These are phyloP conservation scores for Coprinopsis marcescibilis DNA, from an alignment of 768 basidiomycete genomes.

Conservation along the genomic window DNA sequence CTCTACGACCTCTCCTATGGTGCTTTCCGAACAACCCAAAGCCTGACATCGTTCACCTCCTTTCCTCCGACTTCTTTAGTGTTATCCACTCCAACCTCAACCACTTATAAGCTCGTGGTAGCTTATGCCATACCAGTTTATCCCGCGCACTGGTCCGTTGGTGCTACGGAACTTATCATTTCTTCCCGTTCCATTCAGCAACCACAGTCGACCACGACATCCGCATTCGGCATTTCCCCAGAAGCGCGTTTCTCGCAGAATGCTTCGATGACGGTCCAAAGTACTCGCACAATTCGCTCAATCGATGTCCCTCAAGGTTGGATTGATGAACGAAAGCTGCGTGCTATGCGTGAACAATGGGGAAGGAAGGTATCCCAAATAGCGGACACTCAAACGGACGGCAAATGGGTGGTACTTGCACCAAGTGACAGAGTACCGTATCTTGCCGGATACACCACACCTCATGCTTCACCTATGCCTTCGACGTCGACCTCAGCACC, in stretches of 20 bases:
- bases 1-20: slow-evolving; percentile 64
- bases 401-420: slow-evolving; percentile 79
- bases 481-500: slow-evolving; percentile 10
- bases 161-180: slow-evolving; percentile 72
- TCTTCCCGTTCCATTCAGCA: slow-evolving; percentile 25
- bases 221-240: slow-evolving; percentile 17
- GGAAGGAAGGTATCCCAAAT: slow-evolving; percentile 65
- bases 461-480: slow-evolving; percentile 13
- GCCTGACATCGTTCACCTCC: slow-evolving; percentile 70
- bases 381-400: slow-evolving; percentile 75
- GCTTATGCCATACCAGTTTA: slow-evolving; percentile 75
- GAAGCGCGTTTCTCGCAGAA: slow-evolving; percentile 17
- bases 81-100: slow-evolving; percentile 54
- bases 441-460: slow-evolving; percentile 12
- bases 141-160: slow-evolving; percentile 75
- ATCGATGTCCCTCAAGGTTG: slow-evolving; percentile 68
- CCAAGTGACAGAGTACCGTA: slow-evolving; percentile 38
- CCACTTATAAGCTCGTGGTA: slow-evolving; percentile 66
- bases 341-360: slow-evolving; percentile 69
- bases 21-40: slow-evolving; percentile 52
- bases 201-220: slow-evolving; percentile 14
- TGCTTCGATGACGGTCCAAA: slow-evolving; percentile 40
- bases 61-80: slow-evolving; percentile 78
- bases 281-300: slow-evolving; percentile 61
- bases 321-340: slow-evolving; percentile 62